Conservation (phyloP, 2,329 filamentous ascomycete genomes). For the Colletotrichum chrysophilum region DNA sequence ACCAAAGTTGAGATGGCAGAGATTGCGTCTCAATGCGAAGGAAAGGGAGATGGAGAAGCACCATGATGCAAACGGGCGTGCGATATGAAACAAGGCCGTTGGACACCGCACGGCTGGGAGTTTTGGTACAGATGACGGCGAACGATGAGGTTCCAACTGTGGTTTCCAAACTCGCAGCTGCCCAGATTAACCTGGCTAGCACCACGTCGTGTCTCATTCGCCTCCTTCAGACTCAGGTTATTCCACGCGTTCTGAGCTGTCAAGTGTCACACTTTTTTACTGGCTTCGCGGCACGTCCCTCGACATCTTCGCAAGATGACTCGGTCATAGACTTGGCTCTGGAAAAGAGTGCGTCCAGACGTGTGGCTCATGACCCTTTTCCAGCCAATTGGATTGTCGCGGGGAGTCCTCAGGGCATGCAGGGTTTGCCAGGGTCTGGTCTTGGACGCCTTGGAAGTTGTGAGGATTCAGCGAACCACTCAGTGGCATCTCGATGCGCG, state of each 20-base stretch:
- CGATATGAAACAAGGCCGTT: conserved; percentile 18
- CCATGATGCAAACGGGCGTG: conserved; percentile 9
- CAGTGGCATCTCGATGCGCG: neutral
- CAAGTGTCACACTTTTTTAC: neutral
- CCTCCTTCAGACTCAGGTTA: neutral
- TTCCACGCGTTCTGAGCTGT: neutral
- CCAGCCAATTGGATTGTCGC: neutral
- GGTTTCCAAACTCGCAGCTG: neutral
- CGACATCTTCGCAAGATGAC: neutral
- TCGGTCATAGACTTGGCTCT: neutral
- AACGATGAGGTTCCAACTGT: neutral
- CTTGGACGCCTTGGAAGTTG: neutral
- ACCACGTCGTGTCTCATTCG: neutral
- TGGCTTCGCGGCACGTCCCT: neutral
- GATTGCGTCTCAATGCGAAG: conserved; percentile 16
- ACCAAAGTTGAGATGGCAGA: conserved; percentile 21
- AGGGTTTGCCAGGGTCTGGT: neutral
- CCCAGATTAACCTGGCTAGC: neutral
- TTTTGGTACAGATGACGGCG: neutral
- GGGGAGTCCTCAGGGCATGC: neutral
- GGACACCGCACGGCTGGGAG: conserved; percentile 1
- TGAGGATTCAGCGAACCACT: neutral
- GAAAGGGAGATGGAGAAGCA: neutral
- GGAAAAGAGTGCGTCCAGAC: neutral
- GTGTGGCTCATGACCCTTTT: conserved; percentile 7